A percentile compares a stretch with the other conserved stretches of the same genome.
Evolutionary conservation across 495 filamentous ascomycete species (phyloP).

Genomic region (Penicillium diatomitis): DNA sequence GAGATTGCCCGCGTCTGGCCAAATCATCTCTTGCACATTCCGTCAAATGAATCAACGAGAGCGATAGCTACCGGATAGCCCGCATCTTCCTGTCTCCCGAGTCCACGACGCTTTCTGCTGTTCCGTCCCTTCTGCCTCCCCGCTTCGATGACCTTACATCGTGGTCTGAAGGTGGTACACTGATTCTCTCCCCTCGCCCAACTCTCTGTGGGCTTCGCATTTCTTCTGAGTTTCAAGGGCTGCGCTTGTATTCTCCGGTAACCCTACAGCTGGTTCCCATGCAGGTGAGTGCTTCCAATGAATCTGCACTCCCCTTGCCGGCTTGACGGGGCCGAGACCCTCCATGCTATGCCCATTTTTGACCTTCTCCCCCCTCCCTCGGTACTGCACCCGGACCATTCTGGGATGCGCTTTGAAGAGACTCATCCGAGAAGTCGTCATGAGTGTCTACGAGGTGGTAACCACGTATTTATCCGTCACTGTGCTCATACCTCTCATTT

Average conservation of each 20-base stretch:
- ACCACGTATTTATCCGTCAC: neutral
- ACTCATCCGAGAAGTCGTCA: too few relatives aligned
- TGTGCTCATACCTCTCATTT: conserved; percentile 5
- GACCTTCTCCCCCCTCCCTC: neutral
- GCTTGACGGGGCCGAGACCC: neutral
- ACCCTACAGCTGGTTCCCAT: conserved; percentile 31
- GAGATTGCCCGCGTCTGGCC: neutral
- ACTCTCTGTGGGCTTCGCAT: conserved; percentile 14
- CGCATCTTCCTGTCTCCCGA: neutral
- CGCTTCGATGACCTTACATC: conserved; percentile 36
- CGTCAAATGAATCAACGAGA: conserved; percentile 9
- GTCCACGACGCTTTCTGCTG: conserved; percentile 1
- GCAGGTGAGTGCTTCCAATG: conserved; percentile 29
- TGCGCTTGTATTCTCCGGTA: conserved; percentile 19
- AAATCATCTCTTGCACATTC: neutral
- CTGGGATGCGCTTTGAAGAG: neutral
- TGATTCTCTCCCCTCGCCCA: conserved; percentile 18
- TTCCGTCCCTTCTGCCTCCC: conserved; percentile 31
- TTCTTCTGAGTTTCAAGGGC: conserved; percentile 16
- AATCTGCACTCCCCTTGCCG: conserved; percentile 5
- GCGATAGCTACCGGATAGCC: conserved; percentile 12
- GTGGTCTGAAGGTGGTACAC: conserved; percentile 30
- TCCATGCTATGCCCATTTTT: neutral
- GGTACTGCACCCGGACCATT: neutral
- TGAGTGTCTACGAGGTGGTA: too few relatives aligned